Base-by-base conservation (phyloP, 2,329 filamentous ascomycete genomes). In the Pochonia chlamydosporia region DNA sequence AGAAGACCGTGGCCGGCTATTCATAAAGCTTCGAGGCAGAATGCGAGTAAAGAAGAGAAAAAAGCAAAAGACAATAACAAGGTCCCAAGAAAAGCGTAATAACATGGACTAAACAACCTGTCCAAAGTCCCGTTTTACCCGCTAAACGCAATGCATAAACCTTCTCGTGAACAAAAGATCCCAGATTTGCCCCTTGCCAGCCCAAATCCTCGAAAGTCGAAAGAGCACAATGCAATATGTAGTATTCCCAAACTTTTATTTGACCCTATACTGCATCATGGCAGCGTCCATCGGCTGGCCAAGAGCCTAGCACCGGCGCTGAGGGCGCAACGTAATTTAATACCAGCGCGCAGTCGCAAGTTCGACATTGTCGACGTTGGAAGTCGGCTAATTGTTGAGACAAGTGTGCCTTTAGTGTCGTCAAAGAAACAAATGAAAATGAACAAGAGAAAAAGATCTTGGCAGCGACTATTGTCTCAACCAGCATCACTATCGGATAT, bases 81-180 rank as follows among this genome's bases (percentile, higher is more conserved):
- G 9, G 18, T 21, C 21, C 39, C 39, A 13, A 9, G n/a, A n/a
- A n/a, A 31, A 43, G 43, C n/a, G 49, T 49, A 48, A 54, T 51
- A 51, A 43, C 41, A 48, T 46, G 51, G 28, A 43, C 42, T 18
- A 42, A 50, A 35, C 35, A 37, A 43, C 40, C 45, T 49, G 23
- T 37, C 49, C 47, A 43, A 47, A 40, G 30, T 49, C 55, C 53
- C 53, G 33, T 61, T 64, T 62, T 63, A 57, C 59, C 62, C 64
- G 63, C 63, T 66, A 54, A 62, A 57, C 54, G 56, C 55, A 62
- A 69, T 69, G 66, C 66, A 67, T 62, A 52, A 65, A 55, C 56
- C 56, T 56, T 57, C 47, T 66, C 63, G 50, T 67, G 50, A 63
- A 51, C 10, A 11, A 23, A 7, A 33, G 26, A 24, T 5, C 14